Conservation (phyloP, 345 rosid genomes). For the Firmiana major region DNA sequence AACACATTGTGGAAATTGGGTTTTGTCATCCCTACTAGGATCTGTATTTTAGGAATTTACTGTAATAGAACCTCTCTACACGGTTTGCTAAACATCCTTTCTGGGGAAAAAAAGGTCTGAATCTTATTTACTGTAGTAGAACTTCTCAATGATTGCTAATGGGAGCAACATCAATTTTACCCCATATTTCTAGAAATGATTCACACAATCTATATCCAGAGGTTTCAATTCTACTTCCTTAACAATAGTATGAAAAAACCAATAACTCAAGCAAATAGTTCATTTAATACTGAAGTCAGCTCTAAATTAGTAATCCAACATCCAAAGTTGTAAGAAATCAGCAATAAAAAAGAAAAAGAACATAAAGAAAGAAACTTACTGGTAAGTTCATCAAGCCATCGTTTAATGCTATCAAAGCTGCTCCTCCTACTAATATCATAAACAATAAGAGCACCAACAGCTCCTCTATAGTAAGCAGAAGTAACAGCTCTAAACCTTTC, state of each 20-base stretch:
- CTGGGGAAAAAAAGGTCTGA: background rate
- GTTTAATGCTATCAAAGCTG: slow-evolving; percentile 76
- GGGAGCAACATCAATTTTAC: no score
- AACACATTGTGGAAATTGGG: background rate
- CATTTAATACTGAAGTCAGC: background rate
- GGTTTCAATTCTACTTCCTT: background rate
- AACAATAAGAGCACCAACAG: slow-evolving; percentile 86
- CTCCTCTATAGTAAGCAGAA: slow-evolving; percentile 94
- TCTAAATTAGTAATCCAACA: background rate
- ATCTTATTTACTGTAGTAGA: background rate
- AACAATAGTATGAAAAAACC: background rate
- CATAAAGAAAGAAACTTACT: slow-evolving; percentile 36
- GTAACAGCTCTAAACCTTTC: slow-evolving; percentile 94
- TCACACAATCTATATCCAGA: no score
- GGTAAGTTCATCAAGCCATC: slow-evolving; percentile 85
- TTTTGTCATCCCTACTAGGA: background rate
- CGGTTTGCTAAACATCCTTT: background rate
- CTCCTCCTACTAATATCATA: slow-evolving; percentile 73
- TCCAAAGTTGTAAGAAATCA: background rate
- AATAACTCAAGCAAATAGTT: background rate
- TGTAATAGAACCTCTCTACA: background rate
- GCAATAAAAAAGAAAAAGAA: background rate
- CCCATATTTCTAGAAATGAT: background rate
- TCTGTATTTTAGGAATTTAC: background rate
- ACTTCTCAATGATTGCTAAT: background rate